Evolutionary conservation across 1,284 basidiomycete species (phyloP).

Genomic region (Tausonia pullulans): DNA sequence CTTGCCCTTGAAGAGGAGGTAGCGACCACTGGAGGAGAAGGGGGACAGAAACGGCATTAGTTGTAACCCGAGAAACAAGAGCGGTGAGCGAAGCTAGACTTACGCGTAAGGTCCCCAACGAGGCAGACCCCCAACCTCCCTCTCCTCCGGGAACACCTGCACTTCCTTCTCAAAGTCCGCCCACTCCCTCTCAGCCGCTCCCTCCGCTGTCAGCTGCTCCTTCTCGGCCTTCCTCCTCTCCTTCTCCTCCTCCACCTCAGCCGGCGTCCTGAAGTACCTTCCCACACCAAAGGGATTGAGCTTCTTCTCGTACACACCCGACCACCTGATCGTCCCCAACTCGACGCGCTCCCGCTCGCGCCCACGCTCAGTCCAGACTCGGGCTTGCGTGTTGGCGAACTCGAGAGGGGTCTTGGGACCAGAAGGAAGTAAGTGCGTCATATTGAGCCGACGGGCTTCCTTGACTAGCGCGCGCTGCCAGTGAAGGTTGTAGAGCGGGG

Average conservation of each 20-base stretch:
- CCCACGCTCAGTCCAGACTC: not conserved
- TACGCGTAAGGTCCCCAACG: constrained; percentile 1
- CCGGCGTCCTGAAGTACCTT: not conserved
- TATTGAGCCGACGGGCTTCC: constrained; percentile 6
- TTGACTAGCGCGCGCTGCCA: not conserved
- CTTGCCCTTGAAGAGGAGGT: constrained; percentile 7
- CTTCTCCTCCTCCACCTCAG: not conserved
- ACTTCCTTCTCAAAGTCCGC: not conserved
- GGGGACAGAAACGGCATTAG: not conserved
- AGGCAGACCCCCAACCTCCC: not conserved
- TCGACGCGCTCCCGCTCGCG: not conserved
- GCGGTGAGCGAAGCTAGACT: not conserved
- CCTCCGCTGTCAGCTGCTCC: constrained; percentile 1
- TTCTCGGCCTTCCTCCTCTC: constrained; percentile 6
- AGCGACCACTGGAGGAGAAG: not conserved
- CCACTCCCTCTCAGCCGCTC: not conserved
- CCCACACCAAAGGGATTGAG: constrained; percentile 10
- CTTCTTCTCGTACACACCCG: constrained; percentile 10
- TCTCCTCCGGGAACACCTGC: not conserved
- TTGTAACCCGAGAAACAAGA: not conserved
- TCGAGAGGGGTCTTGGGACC: constrained; percentile 12
- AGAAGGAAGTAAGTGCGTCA: constrained; percentile 12
- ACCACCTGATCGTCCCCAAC: constrained; percentile 10
- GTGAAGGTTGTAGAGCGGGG: constrained; percentile 6
- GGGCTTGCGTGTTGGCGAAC: constrained; percentile 6